These are phyloP conservation scores for Mrakia gelida DNA, from an alignment of 768 basidiomycete genomes.

Conservation along the genomic window DNA sequence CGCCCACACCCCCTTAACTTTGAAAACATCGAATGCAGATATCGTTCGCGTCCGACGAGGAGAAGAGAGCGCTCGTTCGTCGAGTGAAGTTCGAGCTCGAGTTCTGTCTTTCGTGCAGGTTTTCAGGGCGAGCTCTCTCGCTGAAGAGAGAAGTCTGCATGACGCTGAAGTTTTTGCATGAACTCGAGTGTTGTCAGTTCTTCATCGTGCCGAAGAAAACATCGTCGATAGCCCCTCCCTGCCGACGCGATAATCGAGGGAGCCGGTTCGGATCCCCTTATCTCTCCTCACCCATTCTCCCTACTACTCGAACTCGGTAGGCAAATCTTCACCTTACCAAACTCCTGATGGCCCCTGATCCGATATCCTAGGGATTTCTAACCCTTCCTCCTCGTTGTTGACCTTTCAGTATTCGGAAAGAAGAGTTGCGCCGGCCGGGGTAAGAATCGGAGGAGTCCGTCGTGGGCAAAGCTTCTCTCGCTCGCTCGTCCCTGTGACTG, in stretches of 20 bases:
- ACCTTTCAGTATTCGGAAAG: too few species aligned
- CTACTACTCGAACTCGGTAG: neutral
- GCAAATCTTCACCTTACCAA: neutral
- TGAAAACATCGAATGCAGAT: too few species aligned
- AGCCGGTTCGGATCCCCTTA: neutral
- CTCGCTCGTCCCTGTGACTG: too few species aligned
- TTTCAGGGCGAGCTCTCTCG: too few species aligned
- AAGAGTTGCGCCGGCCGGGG: too few species aligned
- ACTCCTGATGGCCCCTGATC: neutral
- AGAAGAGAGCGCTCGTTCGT: neutral
- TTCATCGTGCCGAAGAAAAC: neutral
- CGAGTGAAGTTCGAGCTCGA: neutral
- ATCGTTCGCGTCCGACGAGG: neutral
- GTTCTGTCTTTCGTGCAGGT: neutral
- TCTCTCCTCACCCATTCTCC: neutral
- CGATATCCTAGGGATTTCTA: neutral
- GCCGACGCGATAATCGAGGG: neutral
- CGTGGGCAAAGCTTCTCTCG: too few species aligned
- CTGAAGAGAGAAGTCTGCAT: too few species aligned
- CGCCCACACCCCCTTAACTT: neutral
- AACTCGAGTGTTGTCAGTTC: too few species aligned
- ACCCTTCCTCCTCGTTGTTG: too few species aligned
- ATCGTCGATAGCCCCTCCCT: neutral
- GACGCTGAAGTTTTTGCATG: too few species aligned
- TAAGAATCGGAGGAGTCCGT: too few species aligned